Base-by-base conservation (phyloP, 306 rosid species). In the Canavalia gladiata region DNA sequence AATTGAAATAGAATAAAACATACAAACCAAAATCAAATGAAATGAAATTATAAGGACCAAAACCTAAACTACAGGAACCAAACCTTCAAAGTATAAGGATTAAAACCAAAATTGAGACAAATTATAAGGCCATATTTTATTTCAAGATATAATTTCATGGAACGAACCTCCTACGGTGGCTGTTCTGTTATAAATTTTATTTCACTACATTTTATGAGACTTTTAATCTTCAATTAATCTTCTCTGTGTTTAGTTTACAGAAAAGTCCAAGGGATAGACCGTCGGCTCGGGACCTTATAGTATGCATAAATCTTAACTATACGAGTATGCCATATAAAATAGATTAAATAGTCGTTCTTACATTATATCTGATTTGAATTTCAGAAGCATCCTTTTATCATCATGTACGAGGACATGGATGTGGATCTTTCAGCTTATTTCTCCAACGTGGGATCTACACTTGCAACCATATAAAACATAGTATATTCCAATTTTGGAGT, bases 401-500 rank as follows among this genome's bases (percentile, higher is more conserved):
- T 33, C 84, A 80, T 82, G 89, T 88, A 90, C 18, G 90, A 87
- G 58, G 98, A 90, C 84, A 74, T 76, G 75, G 80, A 88, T 75
- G 85, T 91, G 65, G 98, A 95, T 72, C 97, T 95, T 76, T 84
- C 94, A 59, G 88, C 91, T 54, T 95, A 89, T 90, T 93, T 95
- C 90, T 79, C 85, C 46, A 84, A 91, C 80, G 92, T 88, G 25
- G 97, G 98, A 76, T 88, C 96, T 79, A 87, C 97, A 51, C 94
- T 90, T 77, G 96, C 98, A 71, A 90, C 93, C 42, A 86, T 95
- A 42, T 89, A 82, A 74, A 78, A 74, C 57, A 62, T 28, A 74
- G 91, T 88, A 77, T 81, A 84, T 83, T 82, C 52, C 47, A 60
- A 42, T 10, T 45, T 60, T 73, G 70, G 67, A 65, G 41, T 58